Base-by-base conservation (phyloP, 139 green algal genomes). In the Coccomyxa sp. region DNA sequence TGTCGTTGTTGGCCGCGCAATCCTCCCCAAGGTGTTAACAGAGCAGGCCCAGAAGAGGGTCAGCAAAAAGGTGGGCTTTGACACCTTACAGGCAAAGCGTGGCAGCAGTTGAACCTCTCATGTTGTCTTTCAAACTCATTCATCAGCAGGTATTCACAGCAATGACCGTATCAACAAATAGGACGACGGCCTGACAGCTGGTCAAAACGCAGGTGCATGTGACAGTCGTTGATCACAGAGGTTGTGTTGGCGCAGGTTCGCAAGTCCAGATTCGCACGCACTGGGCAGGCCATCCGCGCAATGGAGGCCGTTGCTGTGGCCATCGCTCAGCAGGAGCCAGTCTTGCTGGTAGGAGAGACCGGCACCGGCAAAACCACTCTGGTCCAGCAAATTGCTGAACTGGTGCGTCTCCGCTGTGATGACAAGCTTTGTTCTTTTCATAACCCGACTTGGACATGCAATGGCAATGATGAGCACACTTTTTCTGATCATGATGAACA, bases 261-360 rank as follows among this genome's bases (percentile, higher is more conserved):
- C 38, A 51, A 7, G 3, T 11, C 3, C 38, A 51, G 38, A 51
- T 99, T 98, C 91, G 93, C 93, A 12, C 81, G 83, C 75, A 99
- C 96, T 0, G 95, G 92, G 13, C 92, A 96, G 76, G 90, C 92
- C 0, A 91, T 96, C 86, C 91, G 96, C 14, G 76, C 97, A 28
- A 94, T 99, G 90, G 96, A 99, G 89, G 85, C 91, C 9, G 89
- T 97, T n/a, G 93, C 92, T 0, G 91, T 89, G 15, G 90, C 89
- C 7, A 80, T 97, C 13, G 66, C 83, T 4, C 83, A 90, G 68
- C 77, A 59, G 1, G 97, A 99, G 89, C 93, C 97, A 10, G 90
- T 97, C 76, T 91, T 99, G 83, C 90, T 99, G 76, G 97, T 99
- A 13, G 97, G 97, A n/a, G 97, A 99, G 91, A 99, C 97, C 58